These are phyloP conservation scores for Avena sativa DNA, from an alignment of 176 grass and related monocot genomes.

Conservation along the genomic window DNA sequence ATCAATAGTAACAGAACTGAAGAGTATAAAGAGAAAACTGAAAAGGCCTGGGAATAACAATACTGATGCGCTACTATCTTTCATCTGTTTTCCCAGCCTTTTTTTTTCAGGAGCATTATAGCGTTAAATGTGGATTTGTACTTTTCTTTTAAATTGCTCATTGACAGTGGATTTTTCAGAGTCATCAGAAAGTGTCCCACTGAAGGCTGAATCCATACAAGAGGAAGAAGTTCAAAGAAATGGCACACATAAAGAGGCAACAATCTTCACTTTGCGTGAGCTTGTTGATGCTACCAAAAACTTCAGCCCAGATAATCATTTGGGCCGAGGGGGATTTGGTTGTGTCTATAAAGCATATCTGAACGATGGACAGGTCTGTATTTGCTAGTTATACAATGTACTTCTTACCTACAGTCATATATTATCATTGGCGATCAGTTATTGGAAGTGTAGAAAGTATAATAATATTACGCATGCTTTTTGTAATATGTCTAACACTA, in stretches of 20 bases:
- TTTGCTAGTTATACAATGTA: constrained; percentile 2
- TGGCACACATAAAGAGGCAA: constrained; percentile 34
- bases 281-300: constrained; percentile 63
- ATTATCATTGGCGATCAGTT: constrained; percentile 11
- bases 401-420: constrained; percentile 19
- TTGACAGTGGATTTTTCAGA: constrained; percentile 34
- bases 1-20: neutral
- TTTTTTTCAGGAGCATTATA: constrained; percentile 2
- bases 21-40: neutral
- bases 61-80: neutral
- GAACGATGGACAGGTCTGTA: constrained; percentile 55
- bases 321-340: constrained; percentile 76
- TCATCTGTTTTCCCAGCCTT: neutral
- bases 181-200: constrained; percentile 46
- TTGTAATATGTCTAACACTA: constrained; percentile 34
- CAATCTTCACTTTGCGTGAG: constrained; percentile 63
- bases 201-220: constrained; percentile 31
- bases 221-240: constrained; percentile 28
- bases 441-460: constrained; percentile 9
- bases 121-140: neutral
- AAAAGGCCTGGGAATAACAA: neutral
- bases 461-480: neutral
- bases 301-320: constrained; percentile 57
- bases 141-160: constrained; percentile 23
- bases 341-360: constrained; percentile 68